Evolutionary conservation across 192 early-diverging fungal species (phyloP), one percentile per base, ranked within the genome.

Genomic region (Coemansia guatemalensis): DNA sequence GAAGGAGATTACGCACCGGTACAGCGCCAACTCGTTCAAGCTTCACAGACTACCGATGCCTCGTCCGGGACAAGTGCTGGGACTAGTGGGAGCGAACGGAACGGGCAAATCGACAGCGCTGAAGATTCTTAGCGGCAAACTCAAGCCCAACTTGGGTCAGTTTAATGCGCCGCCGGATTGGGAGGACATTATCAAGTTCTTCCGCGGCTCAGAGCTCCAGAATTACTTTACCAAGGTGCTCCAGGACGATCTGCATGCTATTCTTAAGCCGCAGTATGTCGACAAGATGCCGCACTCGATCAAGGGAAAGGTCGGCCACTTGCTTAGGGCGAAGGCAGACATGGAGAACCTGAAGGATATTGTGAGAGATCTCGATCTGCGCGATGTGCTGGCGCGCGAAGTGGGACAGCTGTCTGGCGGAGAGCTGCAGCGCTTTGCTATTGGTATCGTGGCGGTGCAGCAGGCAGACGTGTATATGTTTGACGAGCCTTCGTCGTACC

Each of bases 171-270:
- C 93, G 50, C 94, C 95, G 22, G 94, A 97, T 67, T 97, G 95
- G 95, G 87, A 95, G 73, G 95, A 95, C 71, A 95, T 98, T 63
- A 75, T 98, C 41, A 93, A 90, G 75, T 86, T 95, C 69, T 98
- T 98, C 86, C 91, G 96, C 62, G 96, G 96, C 57, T 92, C 89
- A 33, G 96, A 96, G 82, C 81, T 98, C 76, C 96, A 98, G 79
- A 98, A 97, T 87, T 98, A 94, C 85, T 98, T 98, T 70, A 97
- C 94, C 58, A 96, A 95, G 82, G 92, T 98, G 64, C 82, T 98
- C 23, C 91, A 98, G 82, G 96, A 98, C 67, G 92, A 96, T 83
- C 71, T 98, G 74, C 92, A 86, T 73, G 90, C 95, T 27, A 88
- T 96, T 58, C 95, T 92, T 73, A 98, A 98, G 83, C 93, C 94